Evolutionary conservation across 139 green algal genomes (phyloP).

Genomic region (Chlorella sp.): DNA sequence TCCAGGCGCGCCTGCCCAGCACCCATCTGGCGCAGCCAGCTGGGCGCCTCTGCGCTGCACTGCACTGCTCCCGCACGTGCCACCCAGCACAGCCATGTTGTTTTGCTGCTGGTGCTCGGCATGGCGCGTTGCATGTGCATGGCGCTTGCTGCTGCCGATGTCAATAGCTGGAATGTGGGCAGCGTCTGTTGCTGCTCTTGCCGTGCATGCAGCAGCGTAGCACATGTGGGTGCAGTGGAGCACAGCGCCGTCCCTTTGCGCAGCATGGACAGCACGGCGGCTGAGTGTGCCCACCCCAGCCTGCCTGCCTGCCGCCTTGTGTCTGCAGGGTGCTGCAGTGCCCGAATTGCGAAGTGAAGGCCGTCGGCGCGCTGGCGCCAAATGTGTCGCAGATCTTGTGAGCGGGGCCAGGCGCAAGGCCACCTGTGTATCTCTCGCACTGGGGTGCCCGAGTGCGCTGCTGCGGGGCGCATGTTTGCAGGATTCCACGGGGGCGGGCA

Average conservation of each 20-base stretch:
- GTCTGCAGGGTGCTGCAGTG: constrained; percentile 16
- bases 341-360: constrained; percentile 9
- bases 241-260: too few species aligned
- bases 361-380: neutral
- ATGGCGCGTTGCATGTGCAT: too few species aligned
- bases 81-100: neutral
- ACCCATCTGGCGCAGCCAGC: too few species aligned
- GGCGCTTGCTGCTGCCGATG: too few species aligned
- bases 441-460: too few species aligned
- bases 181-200: neutral
- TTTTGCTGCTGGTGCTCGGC: neutral
- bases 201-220: neutral
- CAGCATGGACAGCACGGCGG: too few species aligned
- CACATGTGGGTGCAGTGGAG: neutral
- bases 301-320: neutral
- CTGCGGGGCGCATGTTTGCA: neutral
- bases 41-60: neutral
- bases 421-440: too few species aligned
- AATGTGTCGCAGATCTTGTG: constrained; percentile 2
- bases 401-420: neutral
- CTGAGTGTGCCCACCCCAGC: too few species aligned
- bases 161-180: too few species aligned
- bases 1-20: too few species aligned
- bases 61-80: neutral
- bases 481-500: neutral